These are phyloP conservation scores for Aspergillus carlsbadensis DNA, from an alignment of 495 filamentous ascomycete species.

Conservation along the genomic window DNA sequence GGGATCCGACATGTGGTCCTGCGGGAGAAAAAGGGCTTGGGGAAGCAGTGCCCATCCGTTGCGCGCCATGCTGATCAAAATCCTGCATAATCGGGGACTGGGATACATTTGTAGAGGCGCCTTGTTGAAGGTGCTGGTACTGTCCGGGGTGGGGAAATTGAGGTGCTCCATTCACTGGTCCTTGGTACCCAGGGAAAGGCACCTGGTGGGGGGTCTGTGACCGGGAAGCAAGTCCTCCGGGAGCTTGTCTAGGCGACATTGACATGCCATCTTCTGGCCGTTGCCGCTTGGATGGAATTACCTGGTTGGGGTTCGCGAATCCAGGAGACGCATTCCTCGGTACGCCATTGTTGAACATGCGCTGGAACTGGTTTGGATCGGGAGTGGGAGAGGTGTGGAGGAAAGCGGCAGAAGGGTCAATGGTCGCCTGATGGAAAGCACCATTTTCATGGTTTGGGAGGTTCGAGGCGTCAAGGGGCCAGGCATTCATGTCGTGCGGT, in stretches of 20 bases:
- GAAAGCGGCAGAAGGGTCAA: slow-evolving; percentile 56
- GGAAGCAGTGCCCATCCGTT: slow-evolving; percentile 84
- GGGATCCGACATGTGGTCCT: slow-evolving; percentile 68
- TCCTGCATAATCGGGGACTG: slow-evolving; percentile 88
- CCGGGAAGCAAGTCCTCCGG: slow-evolving; percentile 76
- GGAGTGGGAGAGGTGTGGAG: slow-evolving; percentile 51
- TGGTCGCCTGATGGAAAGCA: slow-evolving; percentile 61
- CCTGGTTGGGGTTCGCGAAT: slow-evolving; percentile 71
- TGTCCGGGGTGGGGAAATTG: slow-evolving; percentile 57
- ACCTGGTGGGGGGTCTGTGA: slow-evolving; percentile 88
- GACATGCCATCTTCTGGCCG: slow-evolving; percentile 82
- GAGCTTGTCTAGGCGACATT: slow-evolving; percentile 76
- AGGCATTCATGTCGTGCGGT: slow-evolving; percentile 72
- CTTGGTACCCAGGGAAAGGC: slow-evolving; percentile 61
- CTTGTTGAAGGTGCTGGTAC: slow-evolving; percentile 82
- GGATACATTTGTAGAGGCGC: slow-evolving; percentile 75
- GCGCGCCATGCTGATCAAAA: slow-evolving; percentile 64
- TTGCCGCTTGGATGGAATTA: slow-evolving; percentile 85
- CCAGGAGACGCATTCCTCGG: slow-evolving; percentile 78
- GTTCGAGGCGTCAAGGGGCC: slow-evolving; percentile 75
- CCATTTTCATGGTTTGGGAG: slow-evolving; percentile 74
- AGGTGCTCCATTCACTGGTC: slow-evolving; percentile 54
- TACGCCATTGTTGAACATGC: slow-evolving; percentile 85
- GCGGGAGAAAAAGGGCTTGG: slow-evolving; percentile 88
- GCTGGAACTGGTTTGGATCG: slow-evolving; percentile 60